Evolutionary conservation across 1,139 yeast species (phyloP), one percentile per base, ranked within the genome.

Genomic region (Protomyces pachydermus): DNA sequence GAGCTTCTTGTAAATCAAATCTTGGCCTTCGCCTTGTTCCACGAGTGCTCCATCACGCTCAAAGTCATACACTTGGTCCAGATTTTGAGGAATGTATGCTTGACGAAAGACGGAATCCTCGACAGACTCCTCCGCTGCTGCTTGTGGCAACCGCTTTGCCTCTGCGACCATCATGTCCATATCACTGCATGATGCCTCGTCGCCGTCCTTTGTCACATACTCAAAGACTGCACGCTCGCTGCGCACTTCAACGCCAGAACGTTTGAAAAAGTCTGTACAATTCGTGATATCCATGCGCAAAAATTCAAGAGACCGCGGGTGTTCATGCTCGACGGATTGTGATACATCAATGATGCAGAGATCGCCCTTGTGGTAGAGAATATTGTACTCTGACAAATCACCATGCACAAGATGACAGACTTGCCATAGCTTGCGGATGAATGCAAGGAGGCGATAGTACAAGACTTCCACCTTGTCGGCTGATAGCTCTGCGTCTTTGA

Each of bases 321-420:
- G 99, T 71, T 91, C 97, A 25, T 96, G 98, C 74, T 95, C 98
- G 34, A 95, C 98, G 45, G 95, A 86, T 74, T 95, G 99, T 0
- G 98, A 91, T 23, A 95, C 99, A 77, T 95, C 99, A 70, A 95
- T 89, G 66, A 95, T 89, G 75, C 88, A 91, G 42, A 95, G 78
- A 71, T 84, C 82, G 54, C 82, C 85, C n/a, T 88, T 73, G 73
- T 91, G 97, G 69, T 78, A 79, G 32, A 95, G 88, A 67, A 95
- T 88, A 73, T 95, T 95, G 77, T 95, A 95, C 74, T 95, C 99
- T 70, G 96, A 87, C 73, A 95, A 79, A 80, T 95, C 99, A 0
- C 98, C 98, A 77, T 95, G 99, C 12, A 95, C 96, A 56, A 95
- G 80, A 35, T 91, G 83, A 76, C 98, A 93, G 57, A 83, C 86